phyloP scores from a whole-genome alignment of 805 yeast genomes.

The Wickerhamomyces queroliae region DNA sequence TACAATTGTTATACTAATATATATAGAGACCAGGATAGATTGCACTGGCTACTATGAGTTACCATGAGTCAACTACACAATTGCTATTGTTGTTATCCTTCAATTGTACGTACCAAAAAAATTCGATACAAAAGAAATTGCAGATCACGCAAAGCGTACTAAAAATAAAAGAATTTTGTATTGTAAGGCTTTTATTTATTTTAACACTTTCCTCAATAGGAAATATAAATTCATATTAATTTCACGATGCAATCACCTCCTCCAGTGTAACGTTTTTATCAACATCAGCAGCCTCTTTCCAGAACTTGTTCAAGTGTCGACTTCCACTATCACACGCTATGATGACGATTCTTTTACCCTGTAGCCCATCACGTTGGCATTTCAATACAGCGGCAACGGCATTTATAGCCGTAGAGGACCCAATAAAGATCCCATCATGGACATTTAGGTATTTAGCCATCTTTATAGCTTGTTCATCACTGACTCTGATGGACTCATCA shows the following conservation, averaged over 20 bases:
- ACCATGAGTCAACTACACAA: too few relatives aligned
- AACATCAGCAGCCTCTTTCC: constrained; percentile 59
- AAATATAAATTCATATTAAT: background rate
- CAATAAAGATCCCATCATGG: constrained; percentile 86
- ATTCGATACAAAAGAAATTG: too few relatives aligned
- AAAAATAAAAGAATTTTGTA: too few relatives aligned
- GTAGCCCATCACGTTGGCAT: background rate
- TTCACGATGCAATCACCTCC: constrained; percentile 9
- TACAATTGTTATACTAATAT: too few relatives aligned
- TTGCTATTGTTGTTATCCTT: too few relatives aligned
- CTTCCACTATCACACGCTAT: constrained; percentile 91
- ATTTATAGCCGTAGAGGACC: constrained; percentile 90
- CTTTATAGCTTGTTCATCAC: constrained; percentile 72
- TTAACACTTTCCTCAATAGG: too few relatives aligned
- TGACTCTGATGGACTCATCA: constrained; percentile 75
- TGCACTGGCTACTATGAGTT: too few relatives aligned
- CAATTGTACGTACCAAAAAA: too few relatives aligned
- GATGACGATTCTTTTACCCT: constrained; percentile 68
- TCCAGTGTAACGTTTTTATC: constrained; percentile 26
- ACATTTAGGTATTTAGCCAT: constrained; percentile 85
- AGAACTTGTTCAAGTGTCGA: constrained; percentile 86
- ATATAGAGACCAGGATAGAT: too few relatives aligned
- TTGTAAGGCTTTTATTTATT: too few relatives aligned
- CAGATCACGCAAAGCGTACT: too few relatives aligned
- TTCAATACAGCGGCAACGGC: constrained; percentile 77